Evolutionary conservation across 352 stramenopile species (phyloP), one percentile per base, ranked within the genome.

Genomic region (Phytophthora sansomeana): DNA sequence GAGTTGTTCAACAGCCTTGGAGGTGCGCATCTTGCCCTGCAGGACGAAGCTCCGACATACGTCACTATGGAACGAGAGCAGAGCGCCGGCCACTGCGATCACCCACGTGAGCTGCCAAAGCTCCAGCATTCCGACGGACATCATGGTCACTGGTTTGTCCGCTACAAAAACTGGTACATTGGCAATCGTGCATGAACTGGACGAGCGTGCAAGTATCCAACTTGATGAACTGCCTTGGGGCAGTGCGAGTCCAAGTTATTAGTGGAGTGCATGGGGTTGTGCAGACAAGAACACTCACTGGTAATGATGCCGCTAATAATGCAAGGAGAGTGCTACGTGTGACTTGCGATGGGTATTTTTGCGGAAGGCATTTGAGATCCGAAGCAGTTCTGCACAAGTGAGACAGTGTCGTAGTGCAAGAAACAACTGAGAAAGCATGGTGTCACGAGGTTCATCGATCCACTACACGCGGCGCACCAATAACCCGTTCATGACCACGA

Each of bases 401-500:
- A 48, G n/a, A 30, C 14, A 17, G 32, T 10, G 30, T 41, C 17
- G 36, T 32, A 41, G 16, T 54, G 26, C 4, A 29, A 57, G 44
- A 6, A 46, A 3, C 24, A 21, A 38, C 4, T 36, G 21, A 43
- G 26, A 17, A 21, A 59, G 24, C 16, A 92, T 93, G 82, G 78
- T 93, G 17, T 95, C 84, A 1, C 77, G 86, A 58, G 86, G 86
- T 24, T 91, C 86, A 11, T 82, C 79, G 10, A 78, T 95, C 63
- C 83, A 91, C 63, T 79, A 95, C 70, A 82, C 68, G 17, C 81
- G 83, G 8, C 80, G 80, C 14, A 89, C 81, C 44, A 78, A 81
- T 32, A 95, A 92, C 46, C 84, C 84, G 68, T 95, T 94, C 70
- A 92, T 94, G 78, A 90, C 83, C n/a, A 94, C 86, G 42, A 92